Conservation (phyloP, 2,329 filamentous ascomycete genomes). For the Fusarium miscanthi region DNA sequence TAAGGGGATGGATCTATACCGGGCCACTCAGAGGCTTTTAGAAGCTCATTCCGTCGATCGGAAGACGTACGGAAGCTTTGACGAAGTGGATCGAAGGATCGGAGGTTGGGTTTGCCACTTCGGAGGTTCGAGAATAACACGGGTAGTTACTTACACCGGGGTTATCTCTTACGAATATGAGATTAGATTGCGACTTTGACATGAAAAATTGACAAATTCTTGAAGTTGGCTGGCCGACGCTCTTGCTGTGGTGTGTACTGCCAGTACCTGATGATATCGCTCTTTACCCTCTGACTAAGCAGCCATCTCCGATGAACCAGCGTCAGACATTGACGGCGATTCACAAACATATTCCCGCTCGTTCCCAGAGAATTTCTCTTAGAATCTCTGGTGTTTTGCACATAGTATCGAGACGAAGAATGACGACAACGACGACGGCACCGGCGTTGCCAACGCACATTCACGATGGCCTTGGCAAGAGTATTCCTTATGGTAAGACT, state of each 20-base stretch:
- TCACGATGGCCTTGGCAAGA: neutral
- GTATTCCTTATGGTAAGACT: neutral
- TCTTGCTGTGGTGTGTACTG: neutral
- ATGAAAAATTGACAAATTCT: neutral
- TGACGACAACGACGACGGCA: neutral
- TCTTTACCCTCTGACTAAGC: neutral
- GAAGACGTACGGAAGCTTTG: neutral
- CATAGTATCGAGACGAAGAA: neutral
- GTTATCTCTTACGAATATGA: too few relatives aligned
- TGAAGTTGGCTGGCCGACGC: too few relatives aligned
- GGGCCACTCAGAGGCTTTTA: neutral
- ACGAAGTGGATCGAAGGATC: neutral
- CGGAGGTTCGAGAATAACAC: neutral
- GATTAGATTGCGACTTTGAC: neutral
- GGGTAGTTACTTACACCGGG: neutral
- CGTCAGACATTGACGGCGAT: neutral
- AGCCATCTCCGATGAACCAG: neutral
- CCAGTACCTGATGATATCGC: neutral
- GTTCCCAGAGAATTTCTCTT: neutral
- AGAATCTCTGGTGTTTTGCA: neutral
- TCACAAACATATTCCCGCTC: neutral
- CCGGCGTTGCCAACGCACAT: neutral
- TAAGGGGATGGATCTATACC: too few relatives aligned
- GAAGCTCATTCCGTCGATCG: neutral
- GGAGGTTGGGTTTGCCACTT: neutral